A percentile compares a stretch with the other conserved stretches of the same genome.
Conservation (phyloP, 2,329 filamentous ascomycete genomes). For the Laburnicola sp. region DNA sequence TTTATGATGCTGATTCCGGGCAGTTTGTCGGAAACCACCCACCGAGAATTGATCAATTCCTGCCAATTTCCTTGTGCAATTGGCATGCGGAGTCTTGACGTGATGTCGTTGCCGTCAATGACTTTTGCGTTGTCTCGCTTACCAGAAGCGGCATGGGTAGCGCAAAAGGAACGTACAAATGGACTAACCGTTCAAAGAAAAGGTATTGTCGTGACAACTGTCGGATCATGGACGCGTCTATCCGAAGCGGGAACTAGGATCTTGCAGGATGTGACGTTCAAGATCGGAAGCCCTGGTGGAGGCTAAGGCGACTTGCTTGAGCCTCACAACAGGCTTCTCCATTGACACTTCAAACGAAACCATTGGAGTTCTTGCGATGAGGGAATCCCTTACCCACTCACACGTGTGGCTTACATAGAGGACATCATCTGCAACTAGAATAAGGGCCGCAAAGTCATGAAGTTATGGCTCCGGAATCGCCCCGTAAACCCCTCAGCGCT, state of each 20-base stretch:
- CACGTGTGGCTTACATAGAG: not conserved
- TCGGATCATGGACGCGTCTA: conserved; percentile 36
- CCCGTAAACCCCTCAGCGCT: conserved; percentile 8
- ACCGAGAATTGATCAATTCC: not conserved
- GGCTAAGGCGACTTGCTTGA: not conserved
- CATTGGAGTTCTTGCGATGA: not conserved
- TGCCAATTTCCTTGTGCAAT: not conserved
- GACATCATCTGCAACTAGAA: not conserved
- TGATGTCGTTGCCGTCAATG: conserved; percentile 31
- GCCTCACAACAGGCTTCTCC: not conserved
- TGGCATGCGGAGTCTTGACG: conserved; percentile 27
- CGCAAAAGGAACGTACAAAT: conserved; percentile 12
- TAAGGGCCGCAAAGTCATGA: conserved; percentile 5
- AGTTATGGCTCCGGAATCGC: conserved; percentile 11
- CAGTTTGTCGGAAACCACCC: conserved; percentile 7
- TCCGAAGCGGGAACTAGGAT: conserved; percentile 41
- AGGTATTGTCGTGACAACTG: conserved; percentile 18
- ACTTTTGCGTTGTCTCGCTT: conserved; percentile 19
- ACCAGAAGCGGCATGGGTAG: conserved; percentile 13
- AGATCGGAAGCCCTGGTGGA: not conserved
- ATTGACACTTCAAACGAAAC: too few relatives aligned
- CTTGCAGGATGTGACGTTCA: conserved; percentile 27
- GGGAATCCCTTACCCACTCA: not conserved
- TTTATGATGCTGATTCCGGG: conserved; percentile 16
- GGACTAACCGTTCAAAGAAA: conserved; percentile 18